Evolutionary conservation across 2,329 filamentous ascomycete genomes (phyloP).

Genomic region (Ascocoryne sarcoides): DNA sequence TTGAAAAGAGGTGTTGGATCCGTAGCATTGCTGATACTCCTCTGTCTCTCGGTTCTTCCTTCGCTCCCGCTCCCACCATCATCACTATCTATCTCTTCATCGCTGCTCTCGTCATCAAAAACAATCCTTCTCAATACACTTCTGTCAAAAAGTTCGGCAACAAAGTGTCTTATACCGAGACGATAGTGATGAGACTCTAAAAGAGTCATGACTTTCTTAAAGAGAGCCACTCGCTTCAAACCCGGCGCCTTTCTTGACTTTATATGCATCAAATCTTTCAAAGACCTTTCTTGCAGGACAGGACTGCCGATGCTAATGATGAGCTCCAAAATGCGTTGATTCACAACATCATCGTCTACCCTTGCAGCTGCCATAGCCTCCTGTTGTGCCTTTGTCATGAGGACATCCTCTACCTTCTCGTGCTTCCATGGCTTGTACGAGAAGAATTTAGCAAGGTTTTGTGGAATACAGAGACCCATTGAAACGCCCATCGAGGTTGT

Average conservation of each 20-base stretch:
- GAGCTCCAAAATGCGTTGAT: slow-evolving; percentile 71
- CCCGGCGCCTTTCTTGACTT: slow-evolving; percentile 65
- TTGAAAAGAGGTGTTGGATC: neutral
- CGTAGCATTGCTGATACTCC: slow-evolving; percentile 39
- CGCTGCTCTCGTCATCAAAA: slow-evolving; percentile 49
- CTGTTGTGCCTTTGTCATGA: slow-evolving; percentile 37
- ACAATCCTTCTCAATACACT: slow-evolving; percentile 78
- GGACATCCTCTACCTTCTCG: slow-evolving; percentile 24
- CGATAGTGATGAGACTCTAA: slow-evolving; percentile 87
- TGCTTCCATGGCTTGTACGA: slow-evolving; percentile 54
- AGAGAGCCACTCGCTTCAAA: slow-evolving; percentile 70
- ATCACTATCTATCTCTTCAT: slow-evolving; percentile 31
- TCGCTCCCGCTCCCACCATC: slow-evolving; percentile 36
- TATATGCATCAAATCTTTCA: slow-evolving; percentile 71
- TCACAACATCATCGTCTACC: slow-evolving; percentile 50
- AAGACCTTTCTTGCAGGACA: slow-evolving; percentile 80
- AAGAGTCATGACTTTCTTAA: slow-evolving; percentile 75
- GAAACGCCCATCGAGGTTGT: slow-evolving; percentile 75
- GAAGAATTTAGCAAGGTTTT: slow-evolving; percentile 69
- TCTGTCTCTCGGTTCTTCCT: slow-evolving; percentile 43
- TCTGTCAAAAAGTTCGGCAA: slow-evolving; percentile 91
- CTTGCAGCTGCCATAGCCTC: slow-evolving; percentile 36
- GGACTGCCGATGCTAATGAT: slow-evolving; percentile 88
- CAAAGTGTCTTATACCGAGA: slow-evolving; percentile 76
- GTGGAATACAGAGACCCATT: slow-evolving; percentile 79